Evolutionary conservation across 495 filamentous ascomycete genomes (phyloP), one percentile per base, ranked within the genome.

Genomic region (Daldinia concentrica): DNA sequence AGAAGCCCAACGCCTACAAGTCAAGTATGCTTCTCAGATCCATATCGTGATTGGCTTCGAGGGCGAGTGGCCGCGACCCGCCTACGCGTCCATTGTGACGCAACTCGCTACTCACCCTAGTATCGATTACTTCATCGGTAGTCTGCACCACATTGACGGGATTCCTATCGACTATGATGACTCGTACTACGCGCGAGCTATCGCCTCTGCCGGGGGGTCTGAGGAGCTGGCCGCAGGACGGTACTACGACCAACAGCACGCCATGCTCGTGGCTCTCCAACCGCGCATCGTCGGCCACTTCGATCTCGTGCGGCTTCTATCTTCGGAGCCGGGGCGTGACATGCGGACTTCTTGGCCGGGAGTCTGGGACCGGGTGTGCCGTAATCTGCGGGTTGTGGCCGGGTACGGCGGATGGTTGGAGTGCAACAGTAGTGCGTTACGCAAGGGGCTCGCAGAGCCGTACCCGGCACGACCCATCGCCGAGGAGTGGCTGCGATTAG

Each of bases 261-360:
- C 88, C 26, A 95, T 99, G 93, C 82, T 99, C 39, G 72, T 76
- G 48, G 82, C 84, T n/a, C 74, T 96, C 65, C 84, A 83, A 76
- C 96, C 96, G 39, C 86, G 87, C 9, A 87, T 98, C 15, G 90
- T 99, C 17, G 95, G 93, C 11, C 95, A 99, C 79, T 96, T 98
- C 79, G 95, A 99, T 81, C 82, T 99, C 34, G 92, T 98, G 64
- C 81, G 95, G 39, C 79, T 99, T 69, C 86, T 92, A 76, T 92
- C 90, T 71, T 86, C 89, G 69, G 84, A 91, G 29, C 88, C 89
- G 5, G 84, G 88, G 66, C 76, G 84, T 48, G 86, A 86, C 60
- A 82, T 94, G 56, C 82, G 68, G 62, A 63, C 65, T 37, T 29
- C 15, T 3, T 74, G 68, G 75, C 80, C 79, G 6, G 81, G 79